These are phyloP conservation scores for Hericium rajendrae DNA, from an alignment of 768 basidiomycete genomes.

Conservation along the genomic window DNA sequence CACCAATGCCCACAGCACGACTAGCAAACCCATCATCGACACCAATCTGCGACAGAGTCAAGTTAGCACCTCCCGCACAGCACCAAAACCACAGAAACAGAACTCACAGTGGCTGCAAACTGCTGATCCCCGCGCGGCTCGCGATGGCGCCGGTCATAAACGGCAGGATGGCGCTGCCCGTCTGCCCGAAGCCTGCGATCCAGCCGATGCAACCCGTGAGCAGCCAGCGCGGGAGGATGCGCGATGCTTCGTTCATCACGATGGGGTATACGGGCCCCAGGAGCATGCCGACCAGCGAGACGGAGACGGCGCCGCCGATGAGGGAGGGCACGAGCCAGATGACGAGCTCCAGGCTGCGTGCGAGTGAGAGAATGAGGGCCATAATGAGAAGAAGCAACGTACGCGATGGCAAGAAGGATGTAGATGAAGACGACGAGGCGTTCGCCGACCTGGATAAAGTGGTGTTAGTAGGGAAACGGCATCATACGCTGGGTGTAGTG, in stretches of 20 bases:
- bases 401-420: constrained; percentile 26
- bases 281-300: constrained; percentile 42
- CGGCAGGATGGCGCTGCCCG: constrained; percentile 39
- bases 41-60: constrained; percentile 17
- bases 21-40: constrained; percentile 33
- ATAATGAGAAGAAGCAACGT: too few species aligned
- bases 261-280: constrained; percentile 37
- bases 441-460: constrained; percentile 22
- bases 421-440: constrained; percentile 27
- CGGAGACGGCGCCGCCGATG: constrained; percentile 40
- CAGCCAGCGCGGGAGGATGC: constrained; percentile 33
- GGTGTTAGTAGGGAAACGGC: neutral
- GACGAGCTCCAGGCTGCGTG: constrained; percentile 36
- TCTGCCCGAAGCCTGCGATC: constrained; percentile 41
- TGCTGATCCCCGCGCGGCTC: constrained; percentile 29
- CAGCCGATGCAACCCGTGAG: constrained; percentile 33
- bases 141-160: constrained; percentile 39
- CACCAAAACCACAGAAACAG: too few species aligned
- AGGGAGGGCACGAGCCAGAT: constrained; percentile 48
- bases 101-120: constrained; percentile 32
- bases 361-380: constrained; percentile 6
- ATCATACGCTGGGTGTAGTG: neutral
- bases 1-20: constrained; percentile 32
- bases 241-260: constrained; percentile 28
- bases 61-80: too few species aligned